Evolutionary conservation across 306 rosid species (phyloP).

Genomic region (Cucumis melo): DNA sequence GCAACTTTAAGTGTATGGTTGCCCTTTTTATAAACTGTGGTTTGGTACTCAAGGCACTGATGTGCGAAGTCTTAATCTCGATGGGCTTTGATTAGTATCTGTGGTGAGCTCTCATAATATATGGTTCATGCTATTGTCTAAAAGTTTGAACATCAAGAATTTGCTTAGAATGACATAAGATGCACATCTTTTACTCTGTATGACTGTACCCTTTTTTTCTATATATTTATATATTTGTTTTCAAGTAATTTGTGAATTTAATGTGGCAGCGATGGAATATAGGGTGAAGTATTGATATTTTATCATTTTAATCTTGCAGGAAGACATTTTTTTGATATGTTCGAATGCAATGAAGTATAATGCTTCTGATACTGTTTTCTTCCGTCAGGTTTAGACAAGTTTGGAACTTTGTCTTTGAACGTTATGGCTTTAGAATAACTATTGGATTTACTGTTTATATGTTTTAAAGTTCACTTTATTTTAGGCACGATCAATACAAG

Average conservation of each 20-base stretch:
- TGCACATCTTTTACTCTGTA: not conserved
- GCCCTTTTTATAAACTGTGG: not conserved
- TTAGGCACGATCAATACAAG: constrained; percentile 86
- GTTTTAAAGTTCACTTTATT: constrained; percentile 5
- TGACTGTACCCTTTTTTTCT: not conserved
- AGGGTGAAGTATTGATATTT: constrained; percentile 9
- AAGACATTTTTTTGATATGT: constrained; percentile 69
- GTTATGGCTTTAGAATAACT: not conserved
- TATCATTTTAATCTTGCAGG: constrained; percentile 44
- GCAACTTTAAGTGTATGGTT: not conserved
- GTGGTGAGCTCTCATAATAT: not conserved
- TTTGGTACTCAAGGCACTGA: not conserved
- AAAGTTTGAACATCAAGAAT: not conserved
- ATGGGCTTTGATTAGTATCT: not conserved
- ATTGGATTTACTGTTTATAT: constrained; percentile 2
- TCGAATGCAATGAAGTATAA: constrained; percentile 93
- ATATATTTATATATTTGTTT: too few relatives aligned
- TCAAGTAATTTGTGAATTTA: not conserved
- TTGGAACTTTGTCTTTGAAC: constrained; percentile 3
- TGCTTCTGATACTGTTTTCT: constrained; percentile 60
- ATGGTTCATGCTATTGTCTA: too few relatives aligned
- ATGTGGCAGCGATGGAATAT: not conserved
- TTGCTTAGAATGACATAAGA: not conserved
- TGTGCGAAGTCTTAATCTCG: not conserved
- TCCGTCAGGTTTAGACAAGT: constrained; percentile 59